Conservation (phyloP, 1,284 basidiomycete genomes). For the Cutaneotrichosporon dermatis region DNA sequence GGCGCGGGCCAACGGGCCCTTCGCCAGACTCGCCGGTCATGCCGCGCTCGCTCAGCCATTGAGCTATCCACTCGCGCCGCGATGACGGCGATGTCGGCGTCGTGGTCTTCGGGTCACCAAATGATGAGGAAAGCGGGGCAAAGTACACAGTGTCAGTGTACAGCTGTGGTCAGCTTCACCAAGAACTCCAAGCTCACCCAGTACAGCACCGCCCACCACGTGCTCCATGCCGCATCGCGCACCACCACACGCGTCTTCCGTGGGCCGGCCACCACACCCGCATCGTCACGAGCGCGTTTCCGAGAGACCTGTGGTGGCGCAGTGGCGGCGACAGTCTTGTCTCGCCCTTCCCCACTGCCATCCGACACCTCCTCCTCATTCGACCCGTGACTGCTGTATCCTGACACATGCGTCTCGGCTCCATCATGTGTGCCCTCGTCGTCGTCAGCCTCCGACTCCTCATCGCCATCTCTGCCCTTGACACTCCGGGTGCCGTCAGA, state of each 20-base stretch:
- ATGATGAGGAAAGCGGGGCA: slow-evolving; percentile 68
- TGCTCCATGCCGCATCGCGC: slow-evolving; percentile 72
- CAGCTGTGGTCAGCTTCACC: slow-evolving; percentile 53
- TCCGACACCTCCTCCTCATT: neutral
- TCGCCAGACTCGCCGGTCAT: slow-evolving; percentile 9
- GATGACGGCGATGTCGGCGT: slow-evolving; percentile 10
- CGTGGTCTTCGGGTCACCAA: slow-evolving; percentile 21
- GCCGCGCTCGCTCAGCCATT: slow-evolving; percentile 37
- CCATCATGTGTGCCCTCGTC: slow-evolving; percentile 14
- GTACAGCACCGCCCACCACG: slow-evolving; percentile 76
- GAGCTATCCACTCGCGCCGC: slow-evolving; percentile 38
- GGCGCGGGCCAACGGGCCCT: slow-evolving; percentile 52
- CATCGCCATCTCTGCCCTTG: neutral
- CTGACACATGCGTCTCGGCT: neutral
- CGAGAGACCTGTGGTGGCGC: neutral
- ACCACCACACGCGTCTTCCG: slow-evolving; percentile 63
- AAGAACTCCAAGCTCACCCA: slow-evolving; percentile 56
- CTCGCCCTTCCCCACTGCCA: neutral
- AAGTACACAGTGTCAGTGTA: slow-evolving; percentile 81
- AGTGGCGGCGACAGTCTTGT: neutral
- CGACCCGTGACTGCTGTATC: neutral
- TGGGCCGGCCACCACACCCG: slow-evolving; percentile 27
- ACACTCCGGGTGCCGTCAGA: neutral
- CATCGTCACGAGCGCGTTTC: slow-evolving; percentile 7
- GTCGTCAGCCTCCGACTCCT: slow-evolving; percentile 2